phyloP scores from a whole-genome alignment of 2,329 filamentous ascomycete species.

The Aureobasidium sp. region DNA sequence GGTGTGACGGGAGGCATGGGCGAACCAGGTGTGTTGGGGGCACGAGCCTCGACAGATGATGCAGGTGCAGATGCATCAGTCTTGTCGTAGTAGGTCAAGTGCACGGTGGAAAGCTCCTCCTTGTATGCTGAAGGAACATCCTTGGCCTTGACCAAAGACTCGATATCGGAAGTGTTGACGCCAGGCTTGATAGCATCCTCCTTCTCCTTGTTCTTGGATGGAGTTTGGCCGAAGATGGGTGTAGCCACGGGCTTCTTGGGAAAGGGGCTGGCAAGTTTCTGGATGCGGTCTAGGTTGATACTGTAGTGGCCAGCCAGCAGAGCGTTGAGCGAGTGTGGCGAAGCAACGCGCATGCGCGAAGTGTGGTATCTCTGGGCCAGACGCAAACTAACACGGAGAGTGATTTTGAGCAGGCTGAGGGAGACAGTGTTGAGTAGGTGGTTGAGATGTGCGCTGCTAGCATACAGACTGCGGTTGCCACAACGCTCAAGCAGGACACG shows the following conservation, averaged over 20 bases:
- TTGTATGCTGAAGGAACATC: conserved; percentile 41
- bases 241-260: conserved; percentile 51
- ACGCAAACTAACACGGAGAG: conserved; percentile 72
- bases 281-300: conserved; percentile 65
- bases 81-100: conserved; percentile 65
- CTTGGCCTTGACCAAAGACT: conserved; percentile 55
- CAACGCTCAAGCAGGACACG: conserved; percentile 85
- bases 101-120: conserved; percentile 73
- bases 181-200: conserved; percentile 40
- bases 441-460: conserved; percentile 82
- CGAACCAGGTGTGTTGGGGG: conserved; percentile 27
- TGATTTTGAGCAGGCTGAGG: conserved; percentile 64
- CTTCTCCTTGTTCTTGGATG: conserved; percentile 70
- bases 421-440: conserved; percentile 83
- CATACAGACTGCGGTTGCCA: conserved; percentile 92
- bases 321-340: conserved; percentile 40
- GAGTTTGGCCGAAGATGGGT: conserved; percentile 46
- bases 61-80: conserved; percentile 21
- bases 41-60: conserved; percentile 22
- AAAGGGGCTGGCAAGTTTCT: conserved; percentile 76
- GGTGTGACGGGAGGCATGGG: conserved; percentile 54
- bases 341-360: conserved; percentile 64
- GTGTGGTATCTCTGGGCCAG: conserved; percentile 89
- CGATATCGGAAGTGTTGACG: conserved; percentile 76
- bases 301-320: conserved; percentile 77